Base-by-base conservation (phyloP, 768 basidiomycete species). In the Hypholoma sublateritium region DNA sequence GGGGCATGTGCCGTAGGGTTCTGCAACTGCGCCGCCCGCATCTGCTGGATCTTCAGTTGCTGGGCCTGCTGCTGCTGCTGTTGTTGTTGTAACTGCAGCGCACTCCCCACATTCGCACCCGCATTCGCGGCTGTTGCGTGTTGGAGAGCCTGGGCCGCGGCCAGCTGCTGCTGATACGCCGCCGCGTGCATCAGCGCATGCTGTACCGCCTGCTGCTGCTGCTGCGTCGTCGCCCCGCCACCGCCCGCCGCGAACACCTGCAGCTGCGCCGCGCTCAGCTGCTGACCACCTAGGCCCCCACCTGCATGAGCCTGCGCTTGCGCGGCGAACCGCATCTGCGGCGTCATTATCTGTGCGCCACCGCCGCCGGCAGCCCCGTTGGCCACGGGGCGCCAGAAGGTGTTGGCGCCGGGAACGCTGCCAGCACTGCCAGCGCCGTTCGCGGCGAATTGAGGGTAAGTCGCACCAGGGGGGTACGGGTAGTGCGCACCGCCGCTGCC, bases 51-150 rank as follows among this genome's bases (percentile, higher is more conserved):
- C 28, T 32, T 32, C 28, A 32, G 9, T n/a, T n/a, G n/a, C n/a
- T n/a, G n/a, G n/a, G n/a, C n/a, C 28, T 32, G 28, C 59, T 70
- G 51, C 41, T 55, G 69, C 62, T 69, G 71, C n/a, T 63, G 59
- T 39, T 55, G 69, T 61, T 69, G 71, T 13, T 63, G 59, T 39
- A 6, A 32, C 28, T 32, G 28, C 28, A 32, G 5, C 28, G 28
- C 28, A 32, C 9, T 32, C 28, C 28, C 28, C 5, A 9, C 28
- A 32, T 9, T 9, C 28, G 28, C 28, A 9, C 5, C 5, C 28
- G 3, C 28, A 9, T 32, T 32, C 28, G 28, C 3, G 4, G 25
- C 25, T 9, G 28, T 32, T 28, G 8, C n/a, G n/a, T 41, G 39
- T 5, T 41, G 39, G 39, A 16, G 39, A 5, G 39, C 25, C 39